Evolutionary conservation across 768 basidiomycete species (phyloP).

Genomic region (Coprinopsis sp.): DNA sequence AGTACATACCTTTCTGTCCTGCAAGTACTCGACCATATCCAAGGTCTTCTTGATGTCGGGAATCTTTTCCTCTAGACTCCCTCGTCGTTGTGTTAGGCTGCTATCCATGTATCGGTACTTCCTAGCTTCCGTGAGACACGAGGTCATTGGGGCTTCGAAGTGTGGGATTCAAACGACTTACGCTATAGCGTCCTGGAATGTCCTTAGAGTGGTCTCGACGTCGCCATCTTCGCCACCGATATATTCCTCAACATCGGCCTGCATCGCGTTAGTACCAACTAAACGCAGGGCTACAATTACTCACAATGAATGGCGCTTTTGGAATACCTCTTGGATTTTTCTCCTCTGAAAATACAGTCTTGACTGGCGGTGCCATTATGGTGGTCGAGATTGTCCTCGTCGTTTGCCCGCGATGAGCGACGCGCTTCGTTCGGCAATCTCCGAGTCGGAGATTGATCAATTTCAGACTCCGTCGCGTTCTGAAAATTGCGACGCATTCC

Average conservation of each 20-base stretch:
- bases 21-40: conserved; percentile 80
- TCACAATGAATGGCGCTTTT: conserved; percentile 89
- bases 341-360: conserved; percentile 35
- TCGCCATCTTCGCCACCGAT: conserved; percentile 75
- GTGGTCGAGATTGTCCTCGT: conserved; percentile 3
- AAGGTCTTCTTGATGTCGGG: conserved; percentile 94
- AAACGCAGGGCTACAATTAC: conserved; percentile 15
- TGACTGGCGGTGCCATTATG: conserved; percentile 23
- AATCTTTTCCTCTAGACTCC: conserved; percentile 86
- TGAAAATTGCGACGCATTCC: no score
- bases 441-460: conserved; percentile 20
- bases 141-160: conserved; percentile 18
- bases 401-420: conserved; percentile 3
- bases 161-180: conserved; percentile 38
- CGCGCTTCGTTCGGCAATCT: conserved; percentile 14
- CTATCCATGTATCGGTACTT: conserved; percentile 99
- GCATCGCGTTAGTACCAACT: background rate
- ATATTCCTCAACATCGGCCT: conserved; percentile 88
- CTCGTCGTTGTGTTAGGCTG: conserved; percentile 72
- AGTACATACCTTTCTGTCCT: conserved; percentile 58
- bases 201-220: conserved; percentile 71
- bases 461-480: no score
- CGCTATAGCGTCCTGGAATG: conserved; percentile 92
- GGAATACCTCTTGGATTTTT: conserved; percentile 93
- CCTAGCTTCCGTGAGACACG: conserved; percentile 48